These are phyloP conservation scores for Pachysandra terminalis DNA, from an alignment of 164 flowering plant species.

Conservation along the genomic window DNA sequence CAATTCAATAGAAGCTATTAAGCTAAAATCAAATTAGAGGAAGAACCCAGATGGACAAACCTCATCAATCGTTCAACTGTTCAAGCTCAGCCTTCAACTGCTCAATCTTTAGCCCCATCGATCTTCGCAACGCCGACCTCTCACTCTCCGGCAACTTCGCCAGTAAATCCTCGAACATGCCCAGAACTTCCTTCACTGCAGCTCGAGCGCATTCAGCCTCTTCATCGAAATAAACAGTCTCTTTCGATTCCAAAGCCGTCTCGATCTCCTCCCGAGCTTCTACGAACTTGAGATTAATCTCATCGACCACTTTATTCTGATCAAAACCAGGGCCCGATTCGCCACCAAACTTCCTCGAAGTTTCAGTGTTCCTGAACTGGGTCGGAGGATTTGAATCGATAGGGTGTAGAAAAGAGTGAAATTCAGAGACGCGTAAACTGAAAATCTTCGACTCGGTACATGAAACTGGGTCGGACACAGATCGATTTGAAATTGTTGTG, in stretches of 20 bases:
- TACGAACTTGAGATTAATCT: constrained; percentile 83
- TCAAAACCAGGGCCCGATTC: constrained; percentile 31
- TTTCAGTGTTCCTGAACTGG: constrained; percentile 8
- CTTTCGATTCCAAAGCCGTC: constrained; percentile 85
- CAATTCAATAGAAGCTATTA: not conserved
- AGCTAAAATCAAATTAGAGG: constrained; percentile 1
- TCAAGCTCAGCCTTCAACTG: constrained; percentile 89
- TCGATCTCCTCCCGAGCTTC: constrained; percentile 99
- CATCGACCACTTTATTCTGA: constrained; percentile 58
- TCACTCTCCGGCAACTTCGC: constrained; percentile 52
- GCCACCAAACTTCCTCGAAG: constrained; percentile 26
- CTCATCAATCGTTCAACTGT: constrained; percentile 70
- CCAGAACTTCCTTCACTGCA: constrained; percentile 70
- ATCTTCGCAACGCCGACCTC: constrained; percentile 56
- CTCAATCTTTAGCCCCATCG: constrained; percentile 96
- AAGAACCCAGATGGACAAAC: constrained; percentile 15
- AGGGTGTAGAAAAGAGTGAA: constrained; percentile 17
- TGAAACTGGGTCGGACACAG: not conserved
- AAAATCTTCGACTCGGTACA: constrained; percentile 10
- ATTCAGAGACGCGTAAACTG: constrained; percentile 14
- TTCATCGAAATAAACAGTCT: constrained; percentile 88
- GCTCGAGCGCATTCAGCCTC: constrained; percentile 77
- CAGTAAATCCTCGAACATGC: constrained; percentile 53
- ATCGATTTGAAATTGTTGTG: constrained; percentile 9
- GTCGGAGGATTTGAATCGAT: constrained; percentile 3